Conservation (phyloP, 345 rosid species). For the Citrus australasica region DNA sequence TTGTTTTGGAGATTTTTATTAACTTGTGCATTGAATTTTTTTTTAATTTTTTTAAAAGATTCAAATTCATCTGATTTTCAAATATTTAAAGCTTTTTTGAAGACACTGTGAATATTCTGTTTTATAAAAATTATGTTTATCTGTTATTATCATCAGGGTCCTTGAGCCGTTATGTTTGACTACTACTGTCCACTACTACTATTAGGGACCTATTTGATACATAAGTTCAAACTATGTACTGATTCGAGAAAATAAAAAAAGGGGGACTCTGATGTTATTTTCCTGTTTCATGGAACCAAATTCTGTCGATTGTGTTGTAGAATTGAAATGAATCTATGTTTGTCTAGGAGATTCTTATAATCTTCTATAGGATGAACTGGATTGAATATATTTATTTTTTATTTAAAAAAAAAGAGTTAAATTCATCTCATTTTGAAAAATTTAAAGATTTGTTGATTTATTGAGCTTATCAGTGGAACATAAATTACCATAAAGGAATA, state of each 20-base stretch:
- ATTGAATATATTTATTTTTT: too few relatives aligned
- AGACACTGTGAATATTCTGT: too few relatives aligned
- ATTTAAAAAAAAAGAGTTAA: neutral
- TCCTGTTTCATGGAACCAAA: neutral
- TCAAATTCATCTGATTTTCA: neutral
- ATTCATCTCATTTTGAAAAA: neutral
- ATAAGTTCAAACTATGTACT: neutral
- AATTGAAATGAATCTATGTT: neutral
- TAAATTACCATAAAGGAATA: neutral
- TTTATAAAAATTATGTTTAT: too few relatives aligned
- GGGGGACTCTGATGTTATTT: neutral
- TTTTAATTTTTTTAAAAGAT: neutral
- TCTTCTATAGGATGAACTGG: neutral
- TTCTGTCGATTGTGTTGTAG: neutral
- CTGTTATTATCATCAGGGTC: too few relatives aligned
- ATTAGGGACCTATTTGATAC: neutral
- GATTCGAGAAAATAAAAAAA: too few relatives aligned
- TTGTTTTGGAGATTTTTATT: neutral
- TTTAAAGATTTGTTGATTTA: neutral
- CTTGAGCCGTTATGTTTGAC: too few relatives aligned
- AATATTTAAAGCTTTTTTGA: neutral
- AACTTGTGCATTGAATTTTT: too few relatives aligned
- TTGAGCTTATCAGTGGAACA: neutral
- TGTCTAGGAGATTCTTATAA: neutral
- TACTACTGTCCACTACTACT: too few relatives aligned